phyloP scores from a whole-genome alignment of 805 yeast genomes.

The Spencermartinsiella europaea region DNA sequence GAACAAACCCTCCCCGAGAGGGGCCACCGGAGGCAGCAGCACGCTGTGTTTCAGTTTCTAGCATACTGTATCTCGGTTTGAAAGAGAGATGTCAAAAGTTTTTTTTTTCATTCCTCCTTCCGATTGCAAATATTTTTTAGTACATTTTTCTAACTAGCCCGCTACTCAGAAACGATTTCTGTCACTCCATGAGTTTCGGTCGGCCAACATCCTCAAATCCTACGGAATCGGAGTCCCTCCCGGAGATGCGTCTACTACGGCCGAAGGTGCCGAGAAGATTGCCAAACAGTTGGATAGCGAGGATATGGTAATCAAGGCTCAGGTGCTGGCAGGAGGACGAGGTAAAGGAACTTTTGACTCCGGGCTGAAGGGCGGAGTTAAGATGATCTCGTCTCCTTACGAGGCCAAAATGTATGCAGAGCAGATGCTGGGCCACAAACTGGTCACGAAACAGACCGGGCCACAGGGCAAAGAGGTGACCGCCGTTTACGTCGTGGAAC shows the following conservation, averaged over 20 bases:
- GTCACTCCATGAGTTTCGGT: constrained; percentile 93
- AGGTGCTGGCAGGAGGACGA: constrained; percentile 98
- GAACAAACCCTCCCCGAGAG: too few relatives aligned
- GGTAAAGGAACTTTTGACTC: constrained; percentile 98
- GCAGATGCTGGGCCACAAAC: constrained; percentile 86
- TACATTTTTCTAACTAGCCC: too few relatives aligned
- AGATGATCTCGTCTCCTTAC: constrained; percentile 75
- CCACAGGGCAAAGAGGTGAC: constrained; percentile 95
- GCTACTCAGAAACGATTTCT: constrained; percentile 62
- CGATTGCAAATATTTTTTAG: too few relatives aligned
- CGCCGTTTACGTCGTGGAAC: constrained; percentile 92
- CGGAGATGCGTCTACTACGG: constrained; percentile 86
- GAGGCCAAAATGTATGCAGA: constrained; percentile 82
- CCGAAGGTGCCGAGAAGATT: constrained; percentile 78
- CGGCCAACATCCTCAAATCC: constrained; percentile 75
- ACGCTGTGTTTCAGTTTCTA: too few relatives aligned
- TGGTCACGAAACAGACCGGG: constrained; percentile 98
- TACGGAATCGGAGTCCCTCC: constrained; percentile 89
- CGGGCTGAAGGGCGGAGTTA: constrained; percentile 96
- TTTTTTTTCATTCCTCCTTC: too few relatives aligned
- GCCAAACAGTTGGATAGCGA: constrained; percentile 69
- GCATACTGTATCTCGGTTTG: too few relatives aligned
- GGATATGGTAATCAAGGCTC: constrained; percentile 94
- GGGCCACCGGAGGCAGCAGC: too few relatives aligned
- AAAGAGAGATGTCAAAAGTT: too few relatives aligned